Evolutionary conservation across 139 green algal genomes (phyloP).

Genomic region (Closterium sp.): DNA sequence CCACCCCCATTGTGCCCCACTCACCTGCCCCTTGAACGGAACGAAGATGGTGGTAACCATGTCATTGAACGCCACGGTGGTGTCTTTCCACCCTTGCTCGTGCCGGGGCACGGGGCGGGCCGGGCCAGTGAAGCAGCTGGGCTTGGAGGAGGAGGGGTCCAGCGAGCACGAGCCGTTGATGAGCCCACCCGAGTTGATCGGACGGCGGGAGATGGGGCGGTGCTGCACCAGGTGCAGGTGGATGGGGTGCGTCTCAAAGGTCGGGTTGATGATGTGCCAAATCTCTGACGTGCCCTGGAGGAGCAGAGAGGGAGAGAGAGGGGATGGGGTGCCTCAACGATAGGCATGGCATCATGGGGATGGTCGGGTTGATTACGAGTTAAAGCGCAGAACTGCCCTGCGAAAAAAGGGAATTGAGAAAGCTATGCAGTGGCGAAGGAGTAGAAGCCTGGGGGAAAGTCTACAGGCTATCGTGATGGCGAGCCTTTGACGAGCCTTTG

Average conservation of each 20-base stretch:
- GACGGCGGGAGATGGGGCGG: conserved; percentile 12
- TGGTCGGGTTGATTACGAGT: too few relatives aligned
- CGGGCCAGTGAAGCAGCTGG: conserved; percentile 23
- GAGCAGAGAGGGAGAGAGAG: too few relatives aligned
- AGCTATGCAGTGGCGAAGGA: too few relatives aligned
- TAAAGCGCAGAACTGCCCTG: too few relatives aligned
- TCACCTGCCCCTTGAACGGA: not conserved
- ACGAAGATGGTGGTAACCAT: not conserved
- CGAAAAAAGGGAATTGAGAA: too few relatives aligned
- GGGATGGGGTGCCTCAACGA: too few relatives aligned
- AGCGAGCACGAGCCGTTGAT: not conserved
- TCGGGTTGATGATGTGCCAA: conserved; percentile 34
- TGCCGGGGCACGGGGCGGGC: not conserved
- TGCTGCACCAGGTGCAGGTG: conserved; percentile 27
- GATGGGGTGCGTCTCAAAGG: conserved; percentile 24
- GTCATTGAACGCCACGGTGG: not conserved
- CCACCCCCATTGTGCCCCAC: not conserved
- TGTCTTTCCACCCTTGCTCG: conserved; percentile 44
- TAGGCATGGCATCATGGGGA: too few relatives aligned
- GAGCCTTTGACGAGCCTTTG: too few relatives aligned
- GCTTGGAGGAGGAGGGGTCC: not conserved
- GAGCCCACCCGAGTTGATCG: conserved; percentile 4
- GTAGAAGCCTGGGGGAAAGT: too few relatives aligned
- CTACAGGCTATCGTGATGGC: too few relatives aligned
- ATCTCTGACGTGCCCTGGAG: conserved; percentile 18